Evolutionary conservation across 768 basidiomycete species (phyloP).

Genomic region (Phanerodontia chrysosporium): DNA sequence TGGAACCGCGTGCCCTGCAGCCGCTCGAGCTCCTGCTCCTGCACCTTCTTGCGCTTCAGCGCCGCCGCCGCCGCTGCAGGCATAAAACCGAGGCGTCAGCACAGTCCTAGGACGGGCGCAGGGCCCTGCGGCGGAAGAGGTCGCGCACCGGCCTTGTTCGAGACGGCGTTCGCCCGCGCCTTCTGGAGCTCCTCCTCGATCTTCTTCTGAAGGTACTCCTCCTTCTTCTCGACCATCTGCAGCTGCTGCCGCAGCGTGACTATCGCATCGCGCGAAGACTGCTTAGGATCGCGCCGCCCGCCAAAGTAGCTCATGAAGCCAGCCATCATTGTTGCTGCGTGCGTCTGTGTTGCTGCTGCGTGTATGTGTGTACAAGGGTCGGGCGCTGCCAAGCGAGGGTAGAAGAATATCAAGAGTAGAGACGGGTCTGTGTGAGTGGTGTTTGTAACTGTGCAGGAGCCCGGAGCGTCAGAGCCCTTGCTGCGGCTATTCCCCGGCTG

Average conservation of each 20-base stretch:
- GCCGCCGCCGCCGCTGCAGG: conserved; percentile 81
- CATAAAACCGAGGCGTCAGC: background rate
- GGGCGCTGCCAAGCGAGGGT: background rate
- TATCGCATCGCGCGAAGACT: conserved; percentile 88
- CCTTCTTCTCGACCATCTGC: conserved; percentile 98
- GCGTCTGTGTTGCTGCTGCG: background rate
- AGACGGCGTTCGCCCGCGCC: conserved; percentile 88
- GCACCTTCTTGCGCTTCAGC: conserved; percentile 88
- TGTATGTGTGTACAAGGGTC: background rate
- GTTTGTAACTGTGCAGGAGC: background rate
- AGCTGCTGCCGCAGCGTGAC: conserved; percentile 90
- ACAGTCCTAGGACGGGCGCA: background rate
- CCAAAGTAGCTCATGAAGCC: conserved; percentile 88
- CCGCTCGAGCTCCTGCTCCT: conserved; percentile 82
- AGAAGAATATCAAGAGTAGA: background rate
- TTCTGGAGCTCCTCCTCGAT: conserved; percentile 92
- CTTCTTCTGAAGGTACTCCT: conserved; percentile 94
- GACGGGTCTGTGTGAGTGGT: background rate
- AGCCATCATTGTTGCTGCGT: conserved; percentile 50
- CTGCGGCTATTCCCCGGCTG: conserved; percentile 8
- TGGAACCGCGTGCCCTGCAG: conserved; percentile 84
- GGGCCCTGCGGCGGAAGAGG: background rate
- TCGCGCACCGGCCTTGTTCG: conserved; percentile 87
- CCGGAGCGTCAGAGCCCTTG: conserved; percentile 6
- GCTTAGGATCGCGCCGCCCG: conserved; percentile 76